These are phyloP conservation scores for Aureobasidium sp. DNA, from an alignment of 2,329 filamentous ascomycete species.

Conservation along the genomic window DNA sequence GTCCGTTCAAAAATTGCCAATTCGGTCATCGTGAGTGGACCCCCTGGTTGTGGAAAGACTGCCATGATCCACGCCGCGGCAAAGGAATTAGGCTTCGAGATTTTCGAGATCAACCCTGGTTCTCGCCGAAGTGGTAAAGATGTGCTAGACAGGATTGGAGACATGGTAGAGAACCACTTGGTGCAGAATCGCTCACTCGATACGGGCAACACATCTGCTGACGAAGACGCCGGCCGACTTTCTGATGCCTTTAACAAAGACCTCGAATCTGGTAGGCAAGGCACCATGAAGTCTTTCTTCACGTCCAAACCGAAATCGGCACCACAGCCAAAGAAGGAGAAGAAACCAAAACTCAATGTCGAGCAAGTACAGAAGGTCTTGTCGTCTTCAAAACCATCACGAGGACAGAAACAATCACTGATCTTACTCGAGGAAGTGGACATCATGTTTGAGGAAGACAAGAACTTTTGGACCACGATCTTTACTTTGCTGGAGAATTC, in stretches of 20 bases:
- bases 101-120: constrained; percentile 89
- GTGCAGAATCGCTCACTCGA: constrained; percentile 49
- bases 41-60: constrained; percentile 85
- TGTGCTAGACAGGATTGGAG: constrained; percentile 81
- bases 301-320: constrained; percentile 38
- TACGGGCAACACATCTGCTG: constrained; percentile 18
- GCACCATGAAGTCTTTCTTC: constrained; percentile 76
- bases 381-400: constrained; percentile 23
- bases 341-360: constrained; percentile 19
- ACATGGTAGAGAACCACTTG: constrained; percentile 94
- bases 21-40: constrained; percentile 78
- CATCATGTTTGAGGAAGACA: constrained; percentile 88
- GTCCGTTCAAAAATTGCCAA: constrained; percentile 50
- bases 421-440: constrained; percentile 94
- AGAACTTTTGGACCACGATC: constrained; percentile 84
- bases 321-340: constrained; percentile 18
- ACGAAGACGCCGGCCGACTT: constrained; percentile 30
- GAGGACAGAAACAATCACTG: constrained; percentile 78
- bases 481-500: constrained; percentile 70
- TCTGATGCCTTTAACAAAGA: constrained; percentile 46
- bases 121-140: constrained; percentile 81
- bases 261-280: constrained; percentile 61
- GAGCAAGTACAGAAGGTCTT: constrained; percentile 24
- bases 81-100: constrained; percentile 81
- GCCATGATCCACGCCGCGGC: constrained; percentile 86